These are phyloP conservation scores for Diospyros kaki DNA, from an alignment of 148 eudicot genomes.

Conservation along the genomic window DNA sequence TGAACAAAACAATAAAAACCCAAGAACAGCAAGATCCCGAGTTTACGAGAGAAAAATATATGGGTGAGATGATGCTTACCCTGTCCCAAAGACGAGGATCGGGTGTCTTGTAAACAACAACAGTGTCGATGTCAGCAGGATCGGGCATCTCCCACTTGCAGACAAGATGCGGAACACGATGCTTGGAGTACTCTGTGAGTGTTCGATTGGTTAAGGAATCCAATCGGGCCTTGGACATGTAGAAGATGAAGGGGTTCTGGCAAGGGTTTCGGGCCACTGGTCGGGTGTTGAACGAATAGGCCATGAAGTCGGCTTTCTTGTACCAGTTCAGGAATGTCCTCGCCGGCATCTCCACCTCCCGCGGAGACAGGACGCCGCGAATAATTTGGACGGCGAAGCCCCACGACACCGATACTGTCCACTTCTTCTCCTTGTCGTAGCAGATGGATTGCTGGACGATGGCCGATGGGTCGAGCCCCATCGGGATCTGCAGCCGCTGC, in stretches of 20 bases:
- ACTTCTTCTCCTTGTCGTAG: constrained; percentile 48
- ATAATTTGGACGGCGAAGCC: constrained; percentile 80
- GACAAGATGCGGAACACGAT: constrained; percentile 48
- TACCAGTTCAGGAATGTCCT: constrained; percentile 97
- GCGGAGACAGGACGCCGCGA: constrained; percentile 71
- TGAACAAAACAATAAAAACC: no score
- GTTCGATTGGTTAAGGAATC: constrained; percentile 40
- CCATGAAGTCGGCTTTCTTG: constrained; percentile 68
- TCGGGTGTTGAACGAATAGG: constrained; percentile 86
- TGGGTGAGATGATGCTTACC: constrained; percentile 37
- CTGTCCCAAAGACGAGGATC: constrained; percentile 81
- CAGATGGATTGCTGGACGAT: constrained; percentile 89
- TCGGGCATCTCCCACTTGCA: constrained; percentile 69
- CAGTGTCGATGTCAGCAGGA: constrained; percentile 47
- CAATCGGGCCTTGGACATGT: constrained; percentile 43
- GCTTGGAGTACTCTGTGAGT: constrained; percentile 55
- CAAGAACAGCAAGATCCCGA: no score
- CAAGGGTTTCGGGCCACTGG: constrained; percentile 70
- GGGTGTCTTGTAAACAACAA: constrained; percentile 57
- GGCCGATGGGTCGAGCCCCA: constrained; percentile 78
- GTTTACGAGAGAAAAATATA: no score
- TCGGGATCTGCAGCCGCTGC: constrained; percentile 44
- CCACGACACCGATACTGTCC: constrained; percentile 92
- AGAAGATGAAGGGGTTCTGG: constrained; percentile 82
- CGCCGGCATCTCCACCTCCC: constrained; percentile 91